These are phyloP conservation scores for Umbelopsis sp. DNA, from an alignment of 371 early-diverging fungal genomes.

Conservation along the genomic window DNA sequence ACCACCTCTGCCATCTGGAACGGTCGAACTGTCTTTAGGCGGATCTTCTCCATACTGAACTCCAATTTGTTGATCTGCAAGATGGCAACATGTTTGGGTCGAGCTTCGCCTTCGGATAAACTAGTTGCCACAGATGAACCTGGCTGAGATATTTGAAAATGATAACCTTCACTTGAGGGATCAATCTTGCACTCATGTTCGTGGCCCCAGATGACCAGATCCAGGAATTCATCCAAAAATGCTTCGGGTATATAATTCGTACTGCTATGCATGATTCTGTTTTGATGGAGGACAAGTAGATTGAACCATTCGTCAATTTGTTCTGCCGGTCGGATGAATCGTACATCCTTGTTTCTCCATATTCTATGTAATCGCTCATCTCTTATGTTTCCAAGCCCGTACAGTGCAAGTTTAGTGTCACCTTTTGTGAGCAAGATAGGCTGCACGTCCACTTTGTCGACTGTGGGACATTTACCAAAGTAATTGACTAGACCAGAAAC, in stretches of 20 bases:
- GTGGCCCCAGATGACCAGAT: constrained; percentile 98
- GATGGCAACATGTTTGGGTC: constrained; percentile 84
- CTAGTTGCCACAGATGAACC: constrained; percentile 98
- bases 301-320: constrained; percentile 61
- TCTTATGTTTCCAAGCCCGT: constrained; percentile 95
- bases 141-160: constrained; percentile 90
- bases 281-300: constrained; percentile 90
- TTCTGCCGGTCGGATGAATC: constrained; percentile 70
- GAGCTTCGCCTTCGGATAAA: constrained; percentile 89
- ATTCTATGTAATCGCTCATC: constrained; percentile 93
- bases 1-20: constrained; percentile 80
- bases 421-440: constrained; percentile 92
- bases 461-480: constrained; percentile 82
- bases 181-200: constrained; percentile 97
- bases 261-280: constrained; percentile 81
- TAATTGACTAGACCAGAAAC: constrained; percentile 92
- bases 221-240: constrained; percentile 82
- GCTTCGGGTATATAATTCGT: constrained; percentile 92
- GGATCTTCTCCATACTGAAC: constrained; percentile 76
- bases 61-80: constrained; percentile 65
- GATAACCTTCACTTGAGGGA: constrained; percentile 65
- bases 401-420: constrained; percentile 79
- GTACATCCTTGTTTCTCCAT: constrained; percentile 79
- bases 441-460: constrained; percentile 78
- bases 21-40: constrained; percentile 85